phyloP scores from a whole-genome alignment of 2,329 filamentous ascomycete species.

The Cadophora malorum region DNA sequence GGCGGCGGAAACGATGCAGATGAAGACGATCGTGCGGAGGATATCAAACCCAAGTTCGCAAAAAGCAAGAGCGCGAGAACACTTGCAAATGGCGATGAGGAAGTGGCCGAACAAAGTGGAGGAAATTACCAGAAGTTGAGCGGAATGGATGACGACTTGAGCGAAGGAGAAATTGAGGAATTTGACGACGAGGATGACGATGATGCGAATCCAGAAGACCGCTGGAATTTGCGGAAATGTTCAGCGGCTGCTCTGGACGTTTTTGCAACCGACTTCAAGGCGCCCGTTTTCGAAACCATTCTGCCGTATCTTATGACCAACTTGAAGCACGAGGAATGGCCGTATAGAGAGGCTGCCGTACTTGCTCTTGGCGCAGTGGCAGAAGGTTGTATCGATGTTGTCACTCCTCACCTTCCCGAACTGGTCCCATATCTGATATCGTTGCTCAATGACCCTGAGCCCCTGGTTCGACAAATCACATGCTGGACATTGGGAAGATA shows the following conservation, averaged over 20 bases:
- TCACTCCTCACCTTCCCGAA: constrained; percentile 88
- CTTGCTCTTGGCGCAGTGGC: constrained; percentile 93
- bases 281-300: constrained; percentile 87
- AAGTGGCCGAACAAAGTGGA: constrained; percentile 60
- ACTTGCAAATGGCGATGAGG: constrained; percentile 50
- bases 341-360: constrained; percentile 90
- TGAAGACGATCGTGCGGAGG: constrained; percentile 85
- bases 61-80: constrained; percentile 63
- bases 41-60: constrained; percentile 92
- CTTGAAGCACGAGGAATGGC: constrained; percentile 88
- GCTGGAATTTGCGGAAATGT: constrained; percentile 96
- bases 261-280: constrained; percentile 88
- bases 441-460: constrained; percentile 82
- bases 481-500: constrained; percentile 97
- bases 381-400: constrained; percentile 89
- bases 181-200: constrained; percentile 71
- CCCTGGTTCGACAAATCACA: constrained; percentile 93
- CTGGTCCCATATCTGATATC: constrained; percentile 90
- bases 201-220: constrained; percentile 83
- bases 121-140: constrained; percentile 60
- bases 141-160: constrained; percentile 66
- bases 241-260: constrained; percentile 95
- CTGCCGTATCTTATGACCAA: constrained; percentile 92
- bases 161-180: constrained; percentile 88
- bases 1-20: constrained; percentile 90